Base-by-base conservation (phyloP, 345 rosid species). In the Firmiana major region DNA sequence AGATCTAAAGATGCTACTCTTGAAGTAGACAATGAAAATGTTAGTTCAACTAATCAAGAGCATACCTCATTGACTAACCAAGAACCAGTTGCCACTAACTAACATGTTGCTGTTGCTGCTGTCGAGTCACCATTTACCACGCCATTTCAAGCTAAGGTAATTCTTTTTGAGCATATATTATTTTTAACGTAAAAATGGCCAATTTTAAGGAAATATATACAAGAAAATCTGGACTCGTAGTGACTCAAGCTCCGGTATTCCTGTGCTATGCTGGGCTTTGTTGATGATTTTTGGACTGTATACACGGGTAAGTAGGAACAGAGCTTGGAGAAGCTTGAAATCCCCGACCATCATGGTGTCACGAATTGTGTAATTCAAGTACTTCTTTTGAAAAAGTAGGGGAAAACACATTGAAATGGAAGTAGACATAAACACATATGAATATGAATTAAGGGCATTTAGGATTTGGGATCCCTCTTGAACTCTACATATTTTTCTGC, bases 1-100 rank as follows among this genome's bases (percentile, higher is more conserved):
- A 79, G 77, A 83, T 84, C 89, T 43, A 73, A 87, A 80, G 91
- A 85, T 72, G 62, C 86, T 4, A 74, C 62, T 57, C 67, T 80
- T 66, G 91, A 86, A 77, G 55, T 81, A 21, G 89, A 90, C 79
- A 71, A 74, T 80, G 76, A 81, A 73, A 78, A 79, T 60, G 62
- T 75, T 21, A 55, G 77, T 34, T 80, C 86, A 65, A 19, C 66
- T 60, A 71, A 65, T 48, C 76, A 66, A 72, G 84, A 68, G 26
- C 71, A 22, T 53, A 31, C 58, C 12, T 54, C 70, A 17, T 53
- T 74, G 1, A 34, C 51, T 17, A 21, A 22, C 19, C 81, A 68
- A 19, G 79, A 67, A 75, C 48, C 78, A 5, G 71, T 16, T 13
- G 75, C 71, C 19, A 31, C 45, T 67, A 80, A 83, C 69, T 85